Conservation (phyloP, 169 alveolate genomes). For the Cryptosporidium canis region DNA sequence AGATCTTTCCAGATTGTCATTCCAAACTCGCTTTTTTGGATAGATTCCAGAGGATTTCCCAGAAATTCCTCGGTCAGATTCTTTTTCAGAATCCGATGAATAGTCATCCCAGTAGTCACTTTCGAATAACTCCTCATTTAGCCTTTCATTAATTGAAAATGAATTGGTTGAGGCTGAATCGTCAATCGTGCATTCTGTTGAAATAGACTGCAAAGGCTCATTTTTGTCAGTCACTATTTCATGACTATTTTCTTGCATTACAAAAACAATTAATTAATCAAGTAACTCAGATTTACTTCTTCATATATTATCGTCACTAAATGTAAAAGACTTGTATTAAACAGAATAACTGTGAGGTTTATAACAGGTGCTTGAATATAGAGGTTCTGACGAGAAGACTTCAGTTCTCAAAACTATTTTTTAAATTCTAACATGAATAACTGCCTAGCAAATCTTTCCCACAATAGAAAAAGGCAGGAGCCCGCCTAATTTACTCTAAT, state of each 20-base stretch:
- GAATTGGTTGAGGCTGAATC: background rate
- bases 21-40: constrained; percentile 31
- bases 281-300: background rate
- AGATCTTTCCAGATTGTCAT: constrained; percentile 52
- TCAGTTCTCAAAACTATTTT: no score
- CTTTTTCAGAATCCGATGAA: constrained; percentile 32
- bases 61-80: background rate
- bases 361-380: background rate
- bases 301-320: background rate
- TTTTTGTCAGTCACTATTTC: background rate
- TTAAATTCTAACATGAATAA: no score
- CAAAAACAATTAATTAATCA: background rate
- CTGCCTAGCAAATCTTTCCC: no score
- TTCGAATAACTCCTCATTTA: constrained; percentile 18
- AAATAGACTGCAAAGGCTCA: background rate
- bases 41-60: background rate
- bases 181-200: constrained; percentile 19
- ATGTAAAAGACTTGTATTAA: constrained; percentile 12
- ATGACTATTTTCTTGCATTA: background rate
- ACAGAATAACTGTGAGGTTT: background rate
- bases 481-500: no score
- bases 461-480: no score
- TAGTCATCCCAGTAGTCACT: constrained; percentile 63
- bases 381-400: no score
- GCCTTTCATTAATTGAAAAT: background rate